phyloP scores from a whole-genome alignment of 108 stramenopile species.

The Skeletonema costatum region DNA sequence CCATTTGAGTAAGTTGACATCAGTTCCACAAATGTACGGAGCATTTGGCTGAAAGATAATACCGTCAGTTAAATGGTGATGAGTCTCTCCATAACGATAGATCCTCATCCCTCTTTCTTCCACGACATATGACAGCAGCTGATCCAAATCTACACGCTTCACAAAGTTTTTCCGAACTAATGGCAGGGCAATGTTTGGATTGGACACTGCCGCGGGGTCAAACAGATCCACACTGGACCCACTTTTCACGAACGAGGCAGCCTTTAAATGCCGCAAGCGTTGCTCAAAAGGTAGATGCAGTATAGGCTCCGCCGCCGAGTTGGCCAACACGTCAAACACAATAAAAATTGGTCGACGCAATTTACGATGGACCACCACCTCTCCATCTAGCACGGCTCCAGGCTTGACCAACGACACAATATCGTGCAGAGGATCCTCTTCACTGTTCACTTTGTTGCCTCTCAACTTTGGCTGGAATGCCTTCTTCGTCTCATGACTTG shows the following conservation, averaged over 20 bases:
- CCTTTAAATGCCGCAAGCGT: slow-evolving; percentile 74
- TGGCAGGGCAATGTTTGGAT: slow-evolving; percentile 71
- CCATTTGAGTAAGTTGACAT: slow-evolving; percentile 93
- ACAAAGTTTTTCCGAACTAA: slow-evolving; percentile 92
- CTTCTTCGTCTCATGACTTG: slow-evolving; percentile 66
- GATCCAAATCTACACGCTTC: slow-evolving; percentile 66
- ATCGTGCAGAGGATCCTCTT: slow-evolving; percentile 57
- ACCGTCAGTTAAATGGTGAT: slow-evolving; percentile 95
- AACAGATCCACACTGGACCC: slow-evolving; percentile 70
- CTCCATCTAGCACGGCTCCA: slow-evolving; percentile 95
- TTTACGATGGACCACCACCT: slow-evolving; percentile 93
- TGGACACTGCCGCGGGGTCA: slow-evolving; percentile 54
- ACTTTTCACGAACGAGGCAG: slow-evolving; percentile 70
- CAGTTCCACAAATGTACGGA: slow-evolving; percentile 90
- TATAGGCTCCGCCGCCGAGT: slow-evolving; percentile 67
- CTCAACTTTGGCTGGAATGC: slow-evolving; percentile 71
- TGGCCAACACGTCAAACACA: slow-evolving; percentile 92
- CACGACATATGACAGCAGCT: slow-evolving; percentile 64
- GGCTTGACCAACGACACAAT: slow-evolving; percentile 63
- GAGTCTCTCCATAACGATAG: slow-evolving; percentile 70
- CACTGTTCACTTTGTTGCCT: neutral
- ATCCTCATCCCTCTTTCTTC: slow-evolving; percentile 84
- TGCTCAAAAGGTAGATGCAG: slow-evolving; percentile 85
- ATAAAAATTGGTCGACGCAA: slow-evolving; percentile 87
- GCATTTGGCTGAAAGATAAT: slow-evolving; percentile 87